These are phyloP conservation scores for Suillus alpinus DNA, from an alignment of 768 basidiomycete genomes.

Conservation along the genomic window DNA sequence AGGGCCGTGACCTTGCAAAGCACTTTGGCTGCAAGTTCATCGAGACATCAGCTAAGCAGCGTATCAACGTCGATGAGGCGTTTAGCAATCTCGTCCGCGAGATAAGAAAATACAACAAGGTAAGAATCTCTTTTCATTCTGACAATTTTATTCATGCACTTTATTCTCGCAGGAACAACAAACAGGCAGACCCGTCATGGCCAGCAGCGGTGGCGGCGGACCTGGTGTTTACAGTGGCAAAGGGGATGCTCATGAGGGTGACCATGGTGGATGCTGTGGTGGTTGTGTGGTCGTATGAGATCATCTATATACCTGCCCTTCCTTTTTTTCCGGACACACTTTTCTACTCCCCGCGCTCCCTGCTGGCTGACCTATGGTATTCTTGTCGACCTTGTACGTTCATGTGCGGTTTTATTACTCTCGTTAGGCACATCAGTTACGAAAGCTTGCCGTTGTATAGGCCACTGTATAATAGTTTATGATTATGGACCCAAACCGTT, in stretches of 20 bases:
- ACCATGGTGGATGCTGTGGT: conserved; percentile 59
- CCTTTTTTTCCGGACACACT: conserved; percentile 9
- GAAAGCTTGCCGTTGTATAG: conserved; percentile 5
- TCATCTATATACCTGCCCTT: not conserved
- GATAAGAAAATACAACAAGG: conserved; percentile 93
- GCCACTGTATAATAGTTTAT: conserved; percentile 25
- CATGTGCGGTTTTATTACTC: conserved; percentile 4
- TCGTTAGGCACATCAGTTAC: conserved; percentile 10
- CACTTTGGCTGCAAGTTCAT: conserved; percentile 93
- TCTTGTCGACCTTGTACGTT: conserved; percentile 6
- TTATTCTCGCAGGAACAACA: conserved; percentile 59
- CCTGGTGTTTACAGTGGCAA: conserved; percentile 48
- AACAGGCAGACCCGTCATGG: conserved; percentile 65
- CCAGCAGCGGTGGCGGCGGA: conserved; percentile 39
- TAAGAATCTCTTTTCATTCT: conserved; percentile 27
- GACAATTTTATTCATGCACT: not conserved
- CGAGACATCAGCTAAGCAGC: conserved; percentile 94
- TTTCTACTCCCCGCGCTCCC: conserved; percentile 1
- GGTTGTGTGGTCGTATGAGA: conserved; percentile 60
- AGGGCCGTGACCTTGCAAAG: conserved; percentile 96
- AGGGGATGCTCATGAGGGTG: conserved; percentile 49
- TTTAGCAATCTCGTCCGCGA: conserved; percentile 92
- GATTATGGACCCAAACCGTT: conserved; percentile 10
- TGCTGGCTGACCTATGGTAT: conserved; percentile 9
- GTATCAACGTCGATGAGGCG: conserved; percentile 96